Percentiles rank a stretch among this genome's conserved stretches.
Conservation (phyloP, 805 yeast species). For the Starmerella stellata region DNA sequence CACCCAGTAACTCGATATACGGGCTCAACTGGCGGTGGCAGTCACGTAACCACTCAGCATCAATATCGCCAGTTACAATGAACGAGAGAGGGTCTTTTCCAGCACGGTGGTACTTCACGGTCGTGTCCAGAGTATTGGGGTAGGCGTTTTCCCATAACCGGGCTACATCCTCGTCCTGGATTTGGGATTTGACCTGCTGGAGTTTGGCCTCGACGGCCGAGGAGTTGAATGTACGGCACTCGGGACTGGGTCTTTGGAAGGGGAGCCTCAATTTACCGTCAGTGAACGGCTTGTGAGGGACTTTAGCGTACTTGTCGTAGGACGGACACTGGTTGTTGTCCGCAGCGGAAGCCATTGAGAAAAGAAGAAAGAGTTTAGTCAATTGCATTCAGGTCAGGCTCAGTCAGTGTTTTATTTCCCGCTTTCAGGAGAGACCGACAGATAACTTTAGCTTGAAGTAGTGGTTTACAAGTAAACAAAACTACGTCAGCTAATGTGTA, state of each 20-base stretch:
- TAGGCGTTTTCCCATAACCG: constrained; percentile 62
- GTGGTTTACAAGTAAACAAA: too few relatives aligned
- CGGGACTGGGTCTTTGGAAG: constrained; percentile 52
- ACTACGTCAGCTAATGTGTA: too few relatives aligned
- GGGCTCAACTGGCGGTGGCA: constrained; percentile 68
- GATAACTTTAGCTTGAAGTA: too few relatives aligned
- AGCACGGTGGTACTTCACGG: constrained; percentile 49
- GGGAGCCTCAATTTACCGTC: constrained; percentile 41
- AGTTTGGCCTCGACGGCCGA: constrained; percentile 43
- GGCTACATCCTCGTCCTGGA: constrained; percentile 48
- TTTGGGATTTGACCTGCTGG: constrained; percentile 30
- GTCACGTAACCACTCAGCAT: constrained; percentile 86
- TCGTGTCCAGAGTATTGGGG: constrained; percentile 79
- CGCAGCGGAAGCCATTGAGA: too few relatives aligned
- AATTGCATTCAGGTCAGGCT: too few relatives aligned
- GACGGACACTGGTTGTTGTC: constrained; percentile 32
- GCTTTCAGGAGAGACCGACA: too few relatives aligned
- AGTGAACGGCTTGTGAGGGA: constrained; percentile 39
- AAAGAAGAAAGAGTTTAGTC: too few relatives aligned
- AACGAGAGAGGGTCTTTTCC: constrained; percentile 38
- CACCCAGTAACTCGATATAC: constrained; percentile 41
- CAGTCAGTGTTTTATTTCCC: too few relatives aligned
- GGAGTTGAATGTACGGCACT: constrained; percentile 59
- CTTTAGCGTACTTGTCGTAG: constrained; percentile 42
- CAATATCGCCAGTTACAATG: constrained; percentile 80